Percentiles rank a stretch among this genome's conserved stretches.
Evolutionary conservation across 129 eudicot species (phyloP).

Genomic region (Helianthus tuberosus): DNA sequence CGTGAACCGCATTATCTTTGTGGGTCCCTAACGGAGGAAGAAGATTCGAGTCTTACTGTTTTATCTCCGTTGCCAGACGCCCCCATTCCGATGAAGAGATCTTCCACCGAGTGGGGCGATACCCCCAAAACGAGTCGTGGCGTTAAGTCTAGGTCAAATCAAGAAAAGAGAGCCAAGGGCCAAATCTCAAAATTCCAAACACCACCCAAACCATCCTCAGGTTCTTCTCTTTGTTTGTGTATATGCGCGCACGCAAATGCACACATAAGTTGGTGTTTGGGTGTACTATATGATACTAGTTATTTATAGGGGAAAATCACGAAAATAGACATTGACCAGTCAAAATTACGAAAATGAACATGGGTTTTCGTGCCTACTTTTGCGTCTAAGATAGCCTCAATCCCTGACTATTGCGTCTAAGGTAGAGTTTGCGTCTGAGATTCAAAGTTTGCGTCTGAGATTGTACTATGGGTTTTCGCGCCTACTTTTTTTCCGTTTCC

Average conservation of each 20-base stretch:
- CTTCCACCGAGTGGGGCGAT: conserved; percentile 47
- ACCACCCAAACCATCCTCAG: conserved; percentile 42
- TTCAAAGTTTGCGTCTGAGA: no score
- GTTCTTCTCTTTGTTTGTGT: conserved; percentile 27
- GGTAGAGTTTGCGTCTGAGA: no score
- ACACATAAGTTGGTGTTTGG: background rate
- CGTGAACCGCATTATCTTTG: conserved; percentile 81
- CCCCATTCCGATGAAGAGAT: conserved; percentile 60
- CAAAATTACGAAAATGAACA: no score
- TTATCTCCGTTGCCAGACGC: conserved; percentile 42
- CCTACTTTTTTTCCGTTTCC: no score
- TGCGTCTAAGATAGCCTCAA: no score
- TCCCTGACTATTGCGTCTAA: no score
- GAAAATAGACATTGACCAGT: no score
- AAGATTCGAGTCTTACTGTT: conserved; percentile 49
- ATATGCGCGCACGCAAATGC: background rate
- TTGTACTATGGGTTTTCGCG: no score
- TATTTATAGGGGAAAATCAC: no score
- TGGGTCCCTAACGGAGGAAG: conserved; percentile 66
- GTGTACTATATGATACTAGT: background rate
- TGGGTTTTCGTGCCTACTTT: no score
- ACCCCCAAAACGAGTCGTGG: conserved; percentile 58
- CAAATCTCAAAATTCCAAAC: conserved; percentile 33
- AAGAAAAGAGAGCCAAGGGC: conserved; percentile 53
- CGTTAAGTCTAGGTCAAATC: conserved; percentile 38